Conservation (phyloP, 164 flowering plant species). For the Annona squamosa region DNA sequence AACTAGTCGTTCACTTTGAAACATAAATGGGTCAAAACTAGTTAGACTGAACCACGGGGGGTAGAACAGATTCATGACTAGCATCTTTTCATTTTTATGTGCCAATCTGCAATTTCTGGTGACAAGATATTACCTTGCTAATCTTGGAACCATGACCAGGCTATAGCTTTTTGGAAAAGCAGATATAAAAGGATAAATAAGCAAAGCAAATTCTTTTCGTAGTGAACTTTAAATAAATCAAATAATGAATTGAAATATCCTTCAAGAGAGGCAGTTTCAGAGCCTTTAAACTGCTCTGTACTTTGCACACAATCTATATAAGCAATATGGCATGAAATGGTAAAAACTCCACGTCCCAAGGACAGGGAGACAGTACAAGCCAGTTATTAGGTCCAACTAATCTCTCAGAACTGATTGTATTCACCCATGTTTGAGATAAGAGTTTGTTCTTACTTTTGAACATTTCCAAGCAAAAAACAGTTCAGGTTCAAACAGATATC, state of each 20-base stretch:
- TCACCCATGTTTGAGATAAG: background rate
- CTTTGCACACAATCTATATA: background rate
- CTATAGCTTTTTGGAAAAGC: no score
- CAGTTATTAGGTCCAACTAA: background rate
- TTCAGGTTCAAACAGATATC: background rate
- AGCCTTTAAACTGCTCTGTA: background rate
- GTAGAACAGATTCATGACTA: no score
- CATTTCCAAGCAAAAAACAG: background rate
- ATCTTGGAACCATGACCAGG: background rate
- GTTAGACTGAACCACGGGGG: background rate
- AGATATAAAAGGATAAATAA: background rate
- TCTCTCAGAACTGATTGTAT: no score
- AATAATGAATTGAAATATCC: no score
- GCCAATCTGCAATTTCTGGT: background rate
- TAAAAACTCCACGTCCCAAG: background rate
- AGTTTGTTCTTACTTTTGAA: background rate
- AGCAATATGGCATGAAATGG: background rate
- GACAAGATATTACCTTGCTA: background rate
- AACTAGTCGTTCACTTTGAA: background rate
- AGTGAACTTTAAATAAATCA: background rate
- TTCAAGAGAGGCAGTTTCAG: background rate
- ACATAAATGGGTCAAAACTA: background rate
- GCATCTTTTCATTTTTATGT: background rate
- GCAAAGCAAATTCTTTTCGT: background rate
- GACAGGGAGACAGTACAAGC: background rate